Evolutionary conservation across 192 early-diverging fungal species (phyloP).

Genomic region (Coemansia sp.): DNA sequence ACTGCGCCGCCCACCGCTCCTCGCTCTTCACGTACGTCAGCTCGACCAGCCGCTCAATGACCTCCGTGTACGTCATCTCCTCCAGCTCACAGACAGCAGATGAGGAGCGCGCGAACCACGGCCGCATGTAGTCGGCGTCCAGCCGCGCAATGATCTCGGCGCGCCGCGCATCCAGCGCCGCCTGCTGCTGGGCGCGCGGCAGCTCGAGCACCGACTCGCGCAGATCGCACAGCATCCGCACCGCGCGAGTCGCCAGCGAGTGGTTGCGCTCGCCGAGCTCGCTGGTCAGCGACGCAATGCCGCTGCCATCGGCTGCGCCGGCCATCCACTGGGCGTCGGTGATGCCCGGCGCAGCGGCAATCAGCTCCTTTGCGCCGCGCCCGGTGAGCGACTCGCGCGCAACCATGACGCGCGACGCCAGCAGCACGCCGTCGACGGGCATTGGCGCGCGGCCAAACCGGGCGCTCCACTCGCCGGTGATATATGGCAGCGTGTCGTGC

Average conservation of each 20-base stretch:
- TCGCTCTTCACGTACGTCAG: slow-evolving; percentile 73
- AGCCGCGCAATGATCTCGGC: slow-evolving; percentile 85
- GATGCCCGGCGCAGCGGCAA: slow-evolving; percentile 82
- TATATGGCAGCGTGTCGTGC: slow-evolving; percentile 82
- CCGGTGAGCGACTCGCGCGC: slow-evolving; percentile 85
- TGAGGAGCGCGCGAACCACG: slow-evolving; percentile 87
- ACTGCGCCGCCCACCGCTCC: slow-evolving; percentile 75
- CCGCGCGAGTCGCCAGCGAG: slow-evolving; percentile 84
- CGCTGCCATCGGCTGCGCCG: slow-evolving; percentile 73
- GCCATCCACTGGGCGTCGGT: slow-evolving; percentile 83
- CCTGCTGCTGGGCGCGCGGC: slow-evolving; percentile 78
- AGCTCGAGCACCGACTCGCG: slow-evolving; percentile 77
- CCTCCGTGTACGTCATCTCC: slow-evolving; percentile 92
- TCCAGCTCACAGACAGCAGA: slow-evolving; percentile 68
- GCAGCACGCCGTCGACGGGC: slow-evolving; percentile 94
- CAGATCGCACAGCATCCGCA: slow-evolving; percentile 77
- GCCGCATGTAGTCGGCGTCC: slow-evolving; percentile 87
- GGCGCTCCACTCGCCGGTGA: slow-evolving; percentile 90
- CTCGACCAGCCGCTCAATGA: slow-evolving; percentile 76
- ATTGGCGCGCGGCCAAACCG: slow-evolving; percentile 83
- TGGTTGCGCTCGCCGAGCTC: slow-evolving; percentile 95
- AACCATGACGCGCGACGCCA: slow-evolving; percentile 97
- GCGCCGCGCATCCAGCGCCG: slow-evolving; percentile 65
- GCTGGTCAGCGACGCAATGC: slow-evolving; percentile 82
- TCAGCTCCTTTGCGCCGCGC: slow-evolving; percentile 79